These are phyloP conservation scores for Boeremia exigua DNA, from an alignment of 2,329 filamentous ascomycete species.

Conservation along the genomic window DNA sequence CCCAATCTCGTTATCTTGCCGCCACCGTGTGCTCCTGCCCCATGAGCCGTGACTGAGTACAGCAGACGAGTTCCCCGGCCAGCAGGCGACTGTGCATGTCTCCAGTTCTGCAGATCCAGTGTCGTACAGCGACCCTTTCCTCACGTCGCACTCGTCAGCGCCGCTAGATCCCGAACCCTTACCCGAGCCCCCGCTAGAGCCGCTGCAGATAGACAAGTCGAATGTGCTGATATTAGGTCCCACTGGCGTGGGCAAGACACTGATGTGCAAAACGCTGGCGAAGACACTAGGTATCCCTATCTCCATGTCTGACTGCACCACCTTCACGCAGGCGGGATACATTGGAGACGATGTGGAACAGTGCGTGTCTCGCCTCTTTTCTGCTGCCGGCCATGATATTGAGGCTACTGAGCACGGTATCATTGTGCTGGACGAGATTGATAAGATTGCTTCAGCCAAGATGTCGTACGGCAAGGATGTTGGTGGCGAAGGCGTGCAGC, in stretches of 20 bases:
- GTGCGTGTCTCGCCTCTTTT: constrained; percentile 87
- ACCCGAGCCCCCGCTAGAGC: constrained; percentile 57
- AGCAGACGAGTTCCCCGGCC: constrained; percentile 67
- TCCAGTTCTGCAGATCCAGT: constrained; percentile 21
- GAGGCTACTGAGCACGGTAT: constrained; percentile 87
- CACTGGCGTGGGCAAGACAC: constrained; percentile 93
- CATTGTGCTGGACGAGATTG: constrained; percentile 94
- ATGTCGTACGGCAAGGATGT: constrained; percentile 91
- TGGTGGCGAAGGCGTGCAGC: constrained; percentile 93
- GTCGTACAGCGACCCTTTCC: constrained; percentile 22
- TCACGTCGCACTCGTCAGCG: constrained; percentile 25
- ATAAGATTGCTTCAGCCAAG: constrained; percentile 92
- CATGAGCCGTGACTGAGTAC: constrained; percentile 31
- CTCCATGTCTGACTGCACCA: constrained; percentile 93
- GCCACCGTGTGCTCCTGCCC: constrained; percentile 16
- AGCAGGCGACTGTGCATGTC: constrained; percentile 59
- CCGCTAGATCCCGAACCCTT: constrained; percentile 50
- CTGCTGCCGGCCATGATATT: constrained; percentile 89
- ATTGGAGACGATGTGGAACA: constrained; percentile 98
- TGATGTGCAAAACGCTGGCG: constrained; percentile 91
- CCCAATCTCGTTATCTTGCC: constrained; percentile 23
- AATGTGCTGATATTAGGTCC: constrained; percentile 91
- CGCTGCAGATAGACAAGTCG: constrained; percentile 88
- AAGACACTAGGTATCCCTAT: constrained; percentile 94
- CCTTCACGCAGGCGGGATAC: constrained; percentile 95